phyloP scores from a whole-genome alignment of 495 filamentous ascomycete species.

The Corynascus novoguineensis region DNA sequence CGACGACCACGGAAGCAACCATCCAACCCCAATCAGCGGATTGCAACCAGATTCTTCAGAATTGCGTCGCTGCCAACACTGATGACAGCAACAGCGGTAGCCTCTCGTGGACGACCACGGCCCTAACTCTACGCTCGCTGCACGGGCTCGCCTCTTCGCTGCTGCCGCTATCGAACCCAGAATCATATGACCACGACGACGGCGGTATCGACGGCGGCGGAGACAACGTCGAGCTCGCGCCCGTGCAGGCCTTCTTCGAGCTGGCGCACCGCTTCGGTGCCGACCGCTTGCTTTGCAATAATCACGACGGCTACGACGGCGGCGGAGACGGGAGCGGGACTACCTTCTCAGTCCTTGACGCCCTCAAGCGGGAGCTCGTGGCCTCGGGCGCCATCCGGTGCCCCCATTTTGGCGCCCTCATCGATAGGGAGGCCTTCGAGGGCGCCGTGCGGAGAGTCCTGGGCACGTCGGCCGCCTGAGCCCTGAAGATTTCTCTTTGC shows the following conservation, averaged over 20 bases:
- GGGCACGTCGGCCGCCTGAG: too few relatives aligned
- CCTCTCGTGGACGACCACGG: conserved; percentile 23
- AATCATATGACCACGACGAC: conserved; percentile 24
- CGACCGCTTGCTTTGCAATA: too few relatives aligned
- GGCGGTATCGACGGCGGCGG: too few relatives aligned
- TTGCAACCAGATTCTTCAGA: too few relatives aligned
- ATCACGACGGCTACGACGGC: conserved; percentile 21
- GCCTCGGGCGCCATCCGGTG: conserved; percentile 36
- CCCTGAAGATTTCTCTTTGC: too few relatives aligned
- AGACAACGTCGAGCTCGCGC: conserved; percentile 44
- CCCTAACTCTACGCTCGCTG: conserved; percentile 35
- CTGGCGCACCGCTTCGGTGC: conserved; percentile 29
- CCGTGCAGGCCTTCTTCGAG: conserved; percentile 50
- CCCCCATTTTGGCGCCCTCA: conserved; percentile 39
- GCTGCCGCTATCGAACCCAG: too few relatives aligned
- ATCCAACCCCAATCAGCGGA: neutral
- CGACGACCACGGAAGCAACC: neutral
- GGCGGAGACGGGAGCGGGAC: too few relatives aligned
- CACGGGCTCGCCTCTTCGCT: conserved; percentile 36
- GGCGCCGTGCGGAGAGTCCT: conserved; percentile 26
- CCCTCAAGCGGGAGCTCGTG: conserved; percentile 33
- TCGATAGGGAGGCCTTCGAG: conserved; percentile 40
- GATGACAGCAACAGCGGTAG: neutral
- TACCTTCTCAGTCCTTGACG: too few relatives aligned
- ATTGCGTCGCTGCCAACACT: neutral